Conservation (phyloP, 1,284 basidiomycete genomes). For the Pseudozyma pruni region DNA sequence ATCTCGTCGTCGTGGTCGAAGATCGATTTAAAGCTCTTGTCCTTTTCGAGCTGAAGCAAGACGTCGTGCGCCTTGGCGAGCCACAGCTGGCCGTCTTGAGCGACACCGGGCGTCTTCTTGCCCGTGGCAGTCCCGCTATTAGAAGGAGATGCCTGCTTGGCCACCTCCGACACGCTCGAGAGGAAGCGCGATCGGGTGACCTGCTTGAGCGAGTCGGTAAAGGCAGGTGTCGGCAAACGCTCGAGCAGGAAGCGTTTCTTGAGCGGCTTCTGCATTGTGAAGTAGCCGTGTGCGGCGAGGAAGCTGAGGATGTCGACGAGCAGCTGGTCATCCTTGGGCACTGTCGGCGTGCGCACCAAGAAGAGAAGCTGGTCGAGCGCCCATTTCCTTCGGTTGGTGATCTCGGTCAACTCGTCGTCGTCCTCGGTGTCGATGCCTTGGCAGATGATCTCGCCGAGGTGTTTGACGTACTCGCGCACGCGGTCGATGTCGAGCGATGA, state of each 20-base stretch:
- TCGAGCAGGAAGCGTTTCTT: constrained; percentile 74
- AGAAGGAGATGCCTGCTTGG: constrained; percentile 71
- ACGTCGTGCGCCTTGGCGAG: constrained; percentile 76
- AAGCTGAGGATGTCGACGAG: constrained; percentile 81
- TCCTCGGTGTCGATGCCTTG: constrained; percentile 26
- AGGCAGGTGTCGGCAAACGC: constrained; percentile 74
- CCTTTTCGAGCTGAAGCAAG: constrained; percentile 75
- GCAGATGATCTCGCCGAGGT: constrained; percentile 70
- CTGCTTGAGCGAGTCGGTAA: constrained; percentile 78
- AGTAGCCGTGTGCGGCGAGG: constrained; percentile 84
- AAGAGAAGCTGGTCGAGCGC: constrained; percentile 85
- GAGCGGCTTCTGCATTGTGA: constrained; percentile 77
- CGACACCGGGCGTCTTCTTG: constrained; percentile 74
- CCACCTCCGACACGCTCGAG: constrained; percentile 80
- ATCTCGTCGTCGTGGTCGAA: constrained; percentile 50
- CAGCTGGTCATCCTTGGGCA: constrained; percentile 85
- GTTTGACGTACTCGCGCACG: constrained; percentile 80
- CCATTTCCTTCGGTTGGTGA: constrained; percentile 72
- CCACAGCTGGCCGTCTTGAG: constrained; percentile 83
- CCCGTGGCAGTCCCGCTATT: constrained; percentile 56
- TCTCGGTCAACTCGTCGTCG: constrained; percentile 36
- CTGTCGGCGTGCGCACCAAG: constrained; percentile 80
- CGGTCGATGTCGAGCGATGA: constrained; percentile 79
- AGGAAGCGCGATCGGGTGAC: constrained; percentile 79
- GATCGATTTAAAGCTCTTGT: constrained; percentile 74